Base-by-base conservation (phyloP, 1,284 basidiomycete species). In the Hymenochaete sp. region DNA sequence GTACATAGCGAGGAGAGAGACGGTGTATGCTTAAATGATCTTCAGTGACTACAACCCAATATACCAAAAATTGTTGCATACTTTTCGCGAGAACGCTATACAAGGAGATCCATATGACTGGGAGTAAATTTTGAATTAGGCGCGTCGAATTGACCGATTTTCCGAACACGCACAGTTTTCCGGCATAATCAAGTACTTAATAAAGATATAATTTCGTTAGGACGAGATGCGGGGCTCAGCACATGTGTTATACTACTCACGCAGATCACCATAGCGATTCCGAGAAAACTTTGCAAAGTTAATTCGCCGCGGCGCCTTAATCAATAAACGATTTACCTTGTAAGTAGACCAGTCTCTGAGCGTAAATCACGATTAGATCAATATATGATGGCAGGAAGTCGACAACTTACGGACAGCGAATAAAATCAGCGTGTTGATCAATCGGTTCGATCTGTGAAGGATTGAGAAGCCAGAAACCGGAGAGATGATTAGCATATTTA, bases 1-100 rank as follows among this genome's bases (percentile, higher is more conserved):
- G 5, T 14, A 42, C 41, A 21, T 42, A 5, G 41, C 41, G n/a
- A 42, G 41, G 18, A 42, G 33, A 2, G 41, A 31, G 28, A 32
- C 33, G 8, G 41, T 32, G 21, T 32, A 42, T 8, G 41, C 41
- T 42, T 14, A 18, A 14, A 4, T 21, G 13, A 7, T 21, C 10
- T 11, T 9, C n/a, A 16, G 16, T 28, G 18, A 41, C 28, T 35
- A 35, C 14, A 8, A 6, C 13, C 13, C 5, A 35, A 35, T 5
- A n/a, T n/a, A 6, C 32, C 13, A 5, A 4, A 35, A n/a, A 5
- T 16, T 6, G 32, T n/a, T n/a, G 22, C 41, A 18, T 14, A 42
- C 41, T 31, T 32, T 42, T 42, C 9, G 41, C 41, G 5, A 42
- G 18, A 16, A 28, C 16, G 25, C 29, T 21, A 22, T 18, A 33